These are phyloP conservation scores for Theobroma grandiflorum DNA, from an alignment of 441 rosid species.

Conservation along the genomic window DNA sequence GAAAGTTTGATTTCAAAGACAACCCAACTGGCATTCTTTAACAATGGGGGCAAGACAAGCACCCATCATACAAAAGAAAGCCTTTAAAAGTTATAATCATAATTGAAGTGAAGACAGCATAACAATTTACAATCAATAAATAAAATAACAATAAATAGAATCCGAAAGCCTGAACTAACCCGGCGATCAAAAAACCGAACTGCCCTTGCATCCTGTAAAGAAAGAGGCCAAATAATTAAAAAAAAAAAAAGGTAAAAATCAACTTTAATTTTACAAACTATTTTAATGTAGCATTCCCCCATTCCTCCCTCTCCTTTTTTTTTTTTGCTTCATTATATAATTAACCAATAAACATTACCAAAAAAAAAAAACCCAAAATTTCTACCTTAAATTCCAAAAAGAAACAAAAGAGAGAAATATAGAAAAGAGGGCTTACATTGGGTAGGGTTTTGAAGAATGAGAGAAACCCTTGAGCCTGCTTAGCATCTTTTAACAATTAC, in stretches of 20 bases:
- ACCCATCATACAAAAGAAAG: neutral
- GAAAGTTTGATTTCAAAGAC: neutral
- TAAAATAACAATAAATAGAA: constrained; percentile 10
- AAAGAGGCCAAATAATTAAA: neutral
- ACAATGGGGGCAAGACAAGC: neutral
- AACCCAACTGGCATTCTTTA: neutral
- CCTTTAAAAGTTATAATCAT: neutral
- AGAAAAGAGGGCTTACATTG: constrained; percentile 50
- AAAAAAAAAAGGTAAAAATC: neutral
- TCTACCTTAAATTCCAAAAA: neutral
- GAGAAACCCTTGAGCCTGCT: constrained; percentile 98
- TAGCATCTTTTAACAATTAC: constrained; percentile 61
- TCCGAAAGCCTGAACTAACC: constrained; percentile 56
- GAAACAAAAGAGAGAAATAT: neutral
- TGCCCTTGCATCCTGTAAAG: constrained; percentile 80
- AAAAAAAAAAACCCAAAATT: neutral
- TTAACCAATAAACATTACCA: neutral
- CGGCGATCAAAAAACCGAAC: constrained; percentile 92
- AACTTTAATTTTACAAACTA: neutral
- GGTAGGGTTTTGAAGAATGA: constrained; percentile 95
- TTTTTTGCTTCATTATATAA: neutral
- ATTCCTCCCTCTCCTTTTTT: no score
- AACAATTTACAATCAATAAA: constrained; percentile 8
- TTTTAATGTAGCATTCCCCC: neutral
- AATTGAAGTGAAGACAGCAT: neutral